phyloP scores from a whole-genome alignment of 257 asterid genomes.

The Solanum ahanhuiri region DNA sequence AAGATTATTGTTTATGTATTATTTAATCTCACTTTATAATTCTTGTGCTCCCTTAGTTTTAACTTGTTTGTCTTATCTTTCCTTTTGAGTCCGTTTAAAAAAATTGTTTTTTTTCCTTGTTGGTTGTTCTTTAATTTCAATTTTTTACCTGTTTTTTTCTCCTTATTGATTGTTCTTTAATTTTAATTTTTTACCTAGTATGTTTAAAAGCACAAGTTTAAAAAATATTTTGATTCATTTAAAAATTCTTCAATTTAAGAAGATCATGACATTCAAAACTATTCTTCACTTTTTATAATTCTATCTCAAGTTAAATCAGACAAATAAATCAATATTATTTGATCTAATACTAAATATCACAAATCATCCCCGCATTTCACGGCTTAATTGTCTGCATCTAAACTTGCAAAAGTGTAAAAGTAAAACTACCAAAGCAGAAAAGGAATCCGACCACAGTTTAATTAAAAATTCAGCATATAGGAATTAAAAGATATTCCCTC shows the following conservation, averaged over 20 bases:
- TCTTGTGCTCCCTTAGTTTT: too few relatives aligned
- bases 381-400: not conserved
- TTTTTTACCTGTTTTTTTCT: too few relatives aligned
- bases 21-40: not conserved
- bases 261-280: not conserved
- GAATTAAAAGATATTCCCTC: not conserved
- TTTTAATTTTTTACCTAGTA: too few relatives aligned
- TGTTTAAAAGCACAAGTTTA: too few relatives aligned
- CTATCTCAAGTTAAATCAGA: not conserved
- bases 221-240: too few relatives aligned
- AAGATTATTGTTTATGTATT: not conserved
- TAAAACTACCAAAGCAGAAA: not conserved
- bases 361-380: not conserved
- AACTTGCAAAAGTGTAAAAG: not conserved
- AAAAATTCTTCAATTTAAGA: too few relatives aligned
- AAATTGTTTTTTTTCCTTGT: too few relatives aligned
- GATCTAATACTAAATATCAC: not conserved
- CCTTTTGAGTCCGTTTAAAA: not conserved
- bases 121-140: too few relatives aligned
- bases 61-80: not conserved
- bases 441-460: not conserved
- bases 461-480: not conserved
- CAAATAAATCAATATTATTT: not conserved
- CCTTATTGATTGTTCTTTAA: not conserved
- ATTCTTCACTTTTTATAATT: too few relatives aligned